Evolutionary conservation across 2,329 filamentous ascomycete genomes (phyloP).

Genomic region (Ceratocystis cacaofunesta): DNA sequence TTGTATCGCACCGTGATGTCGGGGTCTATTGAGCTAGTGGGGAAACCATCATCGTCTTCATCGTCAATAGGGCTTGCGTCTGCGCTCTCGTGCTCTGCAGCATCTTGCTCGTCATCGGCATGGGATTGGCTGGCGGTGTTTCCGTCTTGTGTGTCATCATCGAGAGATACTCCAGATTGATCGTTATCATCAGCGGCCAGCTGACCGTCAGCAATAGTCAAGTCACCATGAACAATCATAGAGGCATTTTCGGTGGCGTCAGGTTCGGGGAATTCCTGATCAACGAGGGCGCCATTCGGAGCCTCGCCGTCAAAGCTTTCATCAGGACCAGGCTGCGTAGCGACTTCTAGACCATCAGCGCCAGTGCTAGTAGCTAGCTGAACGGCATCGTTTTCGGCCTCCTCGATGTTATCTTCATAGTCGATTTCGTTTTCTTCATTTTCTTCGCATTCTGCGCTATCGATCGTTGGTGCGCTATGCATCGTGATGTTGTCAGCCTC

Average conservation of each 20-base stretch:
- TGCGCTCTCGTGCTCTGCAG: slow-evolving; percentile 13
- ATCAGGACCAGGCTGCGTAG: slow-evolving; percentile 19
- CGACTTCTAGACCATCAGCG: slow-evolving; percentile 1
- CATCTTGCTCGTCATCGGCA: slow-evolving; percentile 18
- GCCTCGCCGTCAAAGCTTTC: slow-evolving; percentile 18
- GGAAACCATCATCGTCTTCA: slow-evolving; percentile 17
- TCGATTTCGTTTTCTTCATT: slow-evolving; percentile 17
- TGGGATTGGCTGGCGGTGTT: slow-evolving; percentile 19
- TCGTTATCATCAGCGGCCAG: slow-evolving; percentile 16
- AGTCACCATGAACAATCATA: slow-evolving; percentile 5
- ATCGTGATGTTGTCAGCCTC: neutral
- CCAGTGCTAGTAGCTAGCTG: neutral
- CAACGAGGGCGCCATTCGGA: slow-evolving; percentile 20
- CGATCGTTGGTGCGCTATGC: slow-evolving; percentile 1
- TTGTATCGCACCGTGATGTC: slow-evolving; percentile 31
- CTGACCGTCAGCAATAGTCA: slow-evolving; percentile 3
- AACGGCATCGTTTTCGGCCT: neutral
- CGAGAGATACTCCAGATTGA: slow-evolving; percentile 16
- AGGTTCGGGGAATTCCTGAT: slow-evolving; percentile 22
- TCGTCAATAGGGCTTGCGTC: slow-evolving; percentile 17
- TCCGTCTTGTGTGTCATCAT: slow-evolving; percentile 14
- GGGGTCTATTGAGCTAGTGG: slow-evolving; percentile 19
- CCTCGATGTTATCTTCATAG: slow-evolving; percentile 16
- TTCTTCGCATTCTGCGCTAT: neutral
- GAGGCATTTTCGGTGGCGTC: slow-evolving; percentile 16